Percentiles rank a stretch among this genome's conserved stretches.
These are phyloP conservation scores for Agaricus blazei DNA, from an alignment of 768 basidiomycete species.

Conservation along the genomic window DNA sequence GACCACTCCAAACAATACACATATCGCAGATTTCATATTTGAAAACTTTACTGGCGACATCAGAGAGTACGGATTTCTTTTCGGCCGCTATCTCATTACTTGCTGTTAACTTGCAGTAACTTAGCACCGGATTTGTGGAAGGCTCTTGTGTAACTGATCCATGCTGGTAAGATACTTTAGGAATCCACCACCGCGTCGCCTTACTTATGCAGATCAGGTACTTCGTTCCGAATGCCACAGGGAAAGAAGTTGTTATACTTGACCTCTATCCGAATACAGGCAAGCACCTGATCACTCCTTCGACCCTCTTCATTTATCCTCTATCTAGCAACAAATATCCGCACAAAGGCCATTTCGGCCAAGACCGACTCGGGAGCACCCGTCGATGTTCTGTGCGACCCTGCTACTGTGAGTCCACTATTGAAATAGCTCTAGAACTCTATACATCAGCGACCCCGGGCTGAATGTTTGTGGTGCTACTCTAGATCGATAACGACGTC, in stretches of 20 bases:
- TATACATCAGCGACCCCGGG: not conserved
- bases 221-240: conserved; percentile 45
- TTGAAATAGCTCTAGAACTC: not conserved
- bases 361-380: conserved; percentile 37
- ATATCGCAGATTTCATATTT: conserved; percentile 50
- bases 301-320: not conserved
- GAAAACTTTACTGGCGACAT: conserved; percentile 49
- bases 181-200: not conserved
- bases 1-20: conserved; percentile 45
- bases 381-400: conserved; percentile 51
- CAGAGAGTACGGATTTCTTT: conserved; percentile 33
- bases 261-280: conserved; percentile 55
- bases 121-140: conserved; percentile 44
- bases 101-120: not conserved
- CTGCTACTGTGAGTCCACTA: conserved; percentile 33
- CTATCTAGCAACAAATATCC: conserved; percentile 39
- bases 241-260: conserved; percentile 54
- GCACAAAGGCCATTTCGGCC: conserved; percentile 43
- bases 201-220: conserved; percentile 24
- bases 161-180: conserved; percentile 36
- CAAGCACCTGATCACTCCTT: conserved; percentile 16
- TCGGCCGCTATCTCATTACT: not conserved
- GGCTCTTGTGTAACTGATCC: conserved; percentile 56
- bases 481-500: conserved; percentile 37
- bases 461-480: too few relatives aligned